Conservation (phyloP, 2,329 filamentous ascomycete genomes). For the Amylocarpus encephaloides region DNA sequence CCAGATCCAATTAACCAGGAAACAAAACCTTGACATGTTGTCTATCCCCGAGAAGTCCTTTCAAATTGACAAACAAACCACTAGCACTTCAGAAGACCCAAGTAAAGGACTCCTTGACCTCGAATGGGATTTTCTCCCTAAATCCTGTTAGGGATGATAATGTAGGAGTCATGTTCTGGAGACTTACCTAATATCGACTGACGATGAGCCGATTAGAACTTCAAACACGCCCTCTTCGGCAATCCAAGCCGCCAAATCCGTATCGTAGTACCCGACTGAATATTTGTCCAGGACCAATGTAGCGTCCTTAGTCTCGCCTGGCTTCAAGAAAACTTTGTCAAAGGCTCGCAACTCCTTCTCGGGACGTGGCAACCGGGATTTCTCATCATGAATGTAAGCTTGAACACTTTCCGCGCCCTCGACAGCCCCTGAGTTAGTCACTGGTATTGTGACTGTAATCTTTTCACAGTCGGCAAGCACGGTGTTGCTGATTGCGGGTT, state of each 20-base stretch:
- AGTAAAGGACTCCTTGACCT: slow-evolving; percentile 57
- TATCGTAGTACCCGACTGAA: slow-evolving; percentile 55
- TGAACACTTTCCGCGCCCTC: slow-evolving; percentile 61
- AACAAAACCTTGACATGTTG: neutral
- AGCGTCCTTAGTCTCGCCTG: slow-evolving; percentile 41
- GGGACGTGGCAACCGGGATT: slow-evolving; percentile 56
- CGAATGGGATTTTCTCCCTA: slow-evolving; percentile 46
- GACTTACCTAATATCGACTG: slow-evolving; percentile 55
- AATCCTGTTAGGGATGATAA: slow-evolving; percentile 14
- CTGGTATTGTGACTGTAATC: slow-evolving; percentile 35
- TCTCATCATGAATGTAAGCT: slow-evolving; percentile 59
- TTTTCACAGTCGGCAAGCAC: slow-evolving; percentile 36
- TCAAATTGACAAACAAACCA: neutral
- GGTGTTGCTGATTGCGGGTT: slow-evolving; percentile 43
- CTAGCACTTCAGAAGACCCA: slow-evolving; percentile 40
- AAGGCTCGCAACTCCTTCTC: slow-evolving; percentile 68
- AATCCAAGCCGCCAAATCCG: slow-evolving; percentile 52
- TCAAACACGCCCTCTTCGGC: slow-evolving; percentile 59
- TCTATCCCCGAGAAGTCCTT: neutral
- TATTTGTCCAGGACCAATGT: slow-evolving; percentile 40
- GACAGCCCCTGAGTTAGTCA: slow-evolving; percentile 54
- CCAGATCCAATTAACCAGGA: neutral
- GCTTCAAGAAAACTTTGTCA: slow-evolving; percentile 53
- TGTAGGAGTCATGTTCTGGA: neutral
- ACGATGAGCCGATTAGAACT: slow-evolving; percentile 55